Percentiles rank a stretch among this genome's conserved stretches.
These are phyloP conservation scores for Elymus sibiricus DNA, from an alignment of 176 grass and related monocot species.

Conservation along the genomic window DNA sequence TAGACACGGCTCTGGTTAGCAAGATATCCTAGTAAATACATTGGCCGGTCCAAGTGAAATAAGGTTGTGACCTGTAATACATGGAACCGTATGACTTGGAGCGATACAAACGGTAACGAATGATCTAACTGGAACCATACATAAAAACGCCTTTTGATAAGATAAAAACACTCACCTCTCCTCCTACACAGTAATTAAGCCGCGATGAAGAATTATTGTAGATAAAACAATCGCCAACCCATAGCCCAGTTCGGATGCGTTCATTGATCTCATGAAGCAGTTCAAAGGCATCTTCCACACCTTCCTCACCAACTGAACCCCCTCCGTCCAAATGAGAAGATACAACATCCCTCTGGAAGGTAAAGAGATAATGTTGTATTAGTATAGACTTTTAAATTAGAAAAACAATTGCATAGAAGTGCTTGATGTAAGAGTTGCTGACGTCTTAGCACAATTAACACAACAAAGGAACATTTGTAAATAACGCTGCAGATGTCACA, in stretches of 20 bases:
- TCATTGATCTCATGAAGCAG: conserved; percentile 98
- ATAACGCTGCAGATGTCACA: conserved; percentile 5
- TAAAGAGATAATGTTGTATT: conserved; percentile 18
- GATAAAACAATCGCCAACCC: conserved; percentile 99
- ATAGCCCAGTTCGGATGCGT: conserved; percentile 90
- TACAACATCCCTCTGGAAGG: conserved; percentile 78
- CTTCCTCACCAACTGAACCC: conserved; percentile 74
- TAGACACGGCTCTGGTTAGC: conserved; percentile 98
- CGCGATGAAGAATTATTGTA: conserved; percentile 97
- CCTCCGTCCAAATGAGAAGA: conserved; percentile 88
- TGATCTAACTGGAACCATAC: neutral
- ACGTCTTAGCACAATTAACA: neutral
- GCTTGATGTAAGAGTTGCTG: neutral
- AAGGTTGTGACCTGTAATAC: conserved; percentile 83
- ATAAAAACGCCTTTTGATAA: neutral
- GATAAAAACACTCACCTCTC: conserved; percentile 59
- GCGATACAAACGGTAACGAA: conserved; percentile 2
- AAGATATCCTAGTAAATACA: conserved; percentile 99
- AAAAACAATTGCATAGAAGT: neutral
- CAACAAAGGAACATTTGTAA: neutral
- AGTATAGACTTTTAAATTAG: conserved; percentile 16
- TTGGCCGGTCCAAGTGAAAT: conserved; percentile 94
- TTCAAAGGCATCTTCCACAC: conserved; percentile 98
- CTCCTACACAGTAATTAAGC: conserved; percentile 97
- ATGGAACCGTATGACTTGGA: conserved; percentile 14